Evolutionary conservation across 1,139 yeast genomes (phyloP).

Genomic region (Diutina ranongensis): DNA sequence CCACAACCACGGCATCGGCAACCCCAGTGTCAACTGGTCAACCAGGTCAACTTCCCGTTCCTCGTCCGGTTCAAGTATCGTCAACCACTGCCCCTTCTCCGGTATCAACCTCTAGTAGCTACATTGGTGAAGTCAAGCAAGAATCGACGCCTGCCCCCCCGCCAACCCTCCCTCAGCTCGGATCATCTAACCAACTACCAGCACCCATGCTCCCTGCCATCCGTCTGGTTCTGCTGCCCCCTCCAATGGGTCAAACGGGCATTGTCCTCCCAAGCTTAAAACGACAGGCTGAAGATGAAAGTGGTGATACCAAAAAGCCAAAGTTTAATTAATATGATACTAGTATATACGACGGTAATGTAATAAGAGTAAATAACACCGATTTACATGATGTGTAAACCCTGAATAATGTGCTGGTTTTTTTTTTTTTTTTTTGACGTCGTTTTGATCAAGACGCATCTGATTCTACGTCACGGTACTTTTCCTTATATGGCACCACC

Average conservation of each 20-base stretch:
- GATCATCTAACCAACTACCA: neutral
- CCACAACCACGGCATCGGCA: neutral
- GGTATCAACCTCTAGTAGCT: too few species aligned
- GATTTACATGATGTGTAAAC: neutral
- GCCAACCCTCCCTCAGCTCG: constrained; percentile 2
- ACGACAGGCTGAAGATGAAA: neutral
- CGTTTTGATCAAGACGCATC: too few species aligned
- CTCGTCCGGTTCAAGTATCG: too few species aligned
- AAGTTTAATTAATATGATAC: constrained; percentile 1
- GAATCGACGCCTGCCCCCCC: neutral
- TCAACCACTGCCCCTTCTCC: too few species aligned
- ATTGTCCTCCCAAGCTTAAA: constrained; percentile 3
- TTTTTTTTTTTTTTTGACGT: too few species aligned
- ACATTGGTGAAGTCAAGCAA: neutral
- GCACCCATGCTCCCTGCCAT: constrained; percentile 3
- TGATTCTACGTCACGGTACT: too few species aligned
- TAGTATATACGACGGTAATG: constrained; percentile 1
- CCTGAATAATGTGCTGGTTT: neutral
- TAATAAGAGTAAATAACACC: neutral
- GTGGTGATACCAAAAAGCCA: neutral
- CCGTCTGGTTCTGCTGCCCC: constrained; percentile 1
- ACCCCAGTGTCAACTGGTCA: neutral
- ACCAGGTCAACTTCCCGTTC: neutral
- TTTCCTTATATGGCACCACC: too few species aligned
- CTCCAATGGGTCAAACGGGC: neutral